phyloP scores from a whole-genome alignment of 495 filamentous ascomycete genomes.

The Aspergillus cavernicola region DNA sequence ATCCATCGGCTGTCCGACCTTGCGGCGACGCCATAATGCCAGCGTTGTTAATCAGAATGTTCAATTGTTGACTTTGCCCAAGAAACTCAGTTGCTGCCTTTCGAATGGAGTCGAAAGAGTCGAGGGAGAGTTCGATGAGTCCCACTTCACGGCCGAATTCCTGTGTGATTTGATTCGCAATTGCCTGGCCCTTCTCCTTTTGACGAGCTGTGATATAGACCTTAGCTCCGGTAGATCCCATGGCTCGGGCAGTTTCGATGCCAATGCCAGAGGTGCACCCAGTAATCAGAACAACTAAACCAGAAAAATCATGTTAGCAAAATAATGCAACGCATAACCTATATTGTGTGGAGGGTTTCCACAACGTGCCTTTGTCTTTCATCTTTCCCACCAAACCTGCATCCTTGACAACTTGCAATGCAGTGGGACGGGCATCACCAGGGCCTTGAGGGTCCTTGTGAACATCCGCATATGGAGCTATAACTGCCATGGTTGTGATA shows the following conservation, averaged over 20 bases:
- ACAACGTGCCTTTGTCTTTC: conserved; percentile 8
- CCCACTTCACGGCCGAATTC: not conserved
- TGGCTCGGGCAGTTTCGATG: conserved; percentile 45
- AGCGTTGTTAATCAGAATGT: conserved; percentile 48
- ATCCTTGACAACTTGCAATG: conserved; percentile 48
- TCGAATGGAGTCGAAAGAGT: conserved; percentile 40
- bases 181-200: conserved; percentile 3
- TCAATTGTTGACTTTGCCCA: conserved; percentile 35
- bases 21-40: conserved; percentile 46
- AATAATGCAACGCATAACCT: no score
- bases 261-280: conserved; percentile 51
- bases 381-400: conserved; percentile 21
- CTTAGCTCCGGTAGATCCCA: conserved; percentile 45
- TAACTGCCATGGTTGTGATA: no score
- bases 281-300: conserved; percentile 49
- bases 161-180: no score
- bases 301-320: conserved; percentile 31
- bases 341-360: no score
- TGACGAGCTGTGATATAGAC: conserved; percentile 43
- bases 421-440: conserved; percentile 54
- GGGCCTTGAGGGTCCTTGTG: conserved; percentile 23
- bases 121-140: conserved; percentile 35
- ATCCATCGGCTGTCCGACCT: conserved; percentile 36
- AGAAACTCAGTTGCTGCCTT: conserved; percentile 36
- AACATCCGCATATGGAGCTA: not conserved